phyloP scores from a whole-genome alignment of 257 asterid genomes.

The Solanum virginianum region DNA sequence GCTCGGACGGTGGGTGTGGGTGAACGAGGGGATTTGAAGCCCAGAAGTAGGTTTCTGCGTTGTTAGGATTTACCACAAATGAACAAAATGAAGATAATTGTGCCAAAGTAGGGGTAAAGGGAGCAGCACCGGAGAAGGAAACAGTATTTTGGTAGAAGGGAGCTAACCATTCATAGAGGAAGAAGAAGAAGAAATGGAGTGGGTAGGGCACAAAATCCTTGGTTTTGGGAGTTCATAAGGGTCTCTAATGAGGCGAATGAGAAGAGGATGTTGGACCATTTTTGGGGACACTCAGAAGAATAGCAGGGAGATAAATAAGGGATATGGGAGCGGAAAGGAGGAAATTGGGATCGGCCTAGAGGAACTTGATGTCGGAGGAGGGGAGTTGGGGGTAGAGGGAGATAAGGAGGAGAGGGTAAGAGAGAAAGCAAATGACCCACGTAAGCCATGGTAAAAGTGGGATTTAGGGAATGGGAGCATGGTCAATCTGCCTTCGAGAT shows the following conservation, averaged over 20 bases:
- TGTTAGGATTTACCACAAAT: background rate
- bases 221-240: background rate
- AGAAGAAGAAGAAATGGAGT: background rate
- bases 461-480: background rate
- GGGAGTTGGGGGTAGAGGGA: background rate
- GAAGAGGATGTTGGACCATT: background rate
- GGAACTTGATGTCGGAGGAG: background rate
- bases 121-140: background rate
- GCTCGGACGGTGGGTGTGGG: background rate
- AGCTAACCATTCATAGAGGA: background rate
- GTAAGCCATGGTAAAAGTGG: background rate
- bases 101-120: background rate
- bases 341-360: background rate
- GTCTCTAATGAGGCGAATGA: background rate
- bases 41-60: background rate
- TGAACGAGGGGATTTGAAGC: background rate
- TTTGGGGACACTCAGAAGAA: background rate
- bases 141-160: background rate
- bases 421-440: background rate
- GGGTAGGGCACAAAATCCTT: background rate
- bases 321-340: background rate
- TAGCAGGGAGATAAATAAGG: background rate
- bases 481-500: background rate
- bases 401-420: background rate
- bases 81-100: background rate